Conservation (phyloP, 73 alveolate species). For the Paramecium sonneborni region DNA sequence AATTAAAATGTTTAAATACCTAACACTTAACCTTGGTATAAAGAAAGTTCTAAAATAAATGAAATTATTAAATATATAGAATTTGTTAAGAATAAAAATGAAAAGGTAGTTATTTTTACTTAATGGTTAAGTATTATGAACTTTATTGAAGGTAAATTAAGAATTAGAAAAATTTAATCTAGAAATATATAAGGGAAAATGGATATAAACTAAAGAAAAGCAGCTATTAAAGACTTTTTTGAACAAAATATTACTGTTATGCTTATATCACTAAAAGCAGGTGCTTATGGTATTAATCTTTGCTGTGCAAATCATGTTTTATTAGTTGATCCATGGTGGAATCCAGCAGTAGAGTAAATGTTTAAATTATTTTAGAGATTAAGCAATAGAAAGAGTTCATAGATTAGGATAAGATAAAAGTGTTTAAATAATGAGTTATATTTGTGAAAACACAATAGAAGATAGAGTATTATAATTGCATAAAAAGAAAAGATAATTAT, state of each 20-base stretch:
- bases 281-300: constrained; percentile 62
- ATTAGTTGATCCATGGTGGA: constrained; percentile 66
- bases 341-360: constrained; percentile 62
- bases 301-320: constrained; percentile 59
- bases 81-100: background rate
- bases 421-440: constrained; percentile 39
- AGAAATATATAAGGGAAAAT: constrained; percentile 42
- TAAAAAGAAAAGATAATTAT: constrained; percentile 48
- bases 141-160: constrained; percentile 1
- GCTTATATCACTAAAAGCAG: constrained; percentile 58
- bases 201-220: constrained; percentile 53
- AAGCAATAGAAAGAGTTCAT: constrained; percentile 65
- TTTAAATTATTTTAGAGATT: background rate
- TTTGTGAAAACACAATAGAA: constrained; percentile 49
- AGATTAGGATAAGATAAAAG: constrained; percentile 57
- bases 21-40: background rate
- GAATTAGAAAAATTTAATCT: background rate
- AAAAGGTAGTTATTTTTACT: constrained; percentile 59
- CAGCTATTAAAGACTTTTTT: constrained; percentile 25
- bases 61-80: constrained; percentile 35
- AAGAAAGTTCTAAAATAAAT: constrained; percentile 41
- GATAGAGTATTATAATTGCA: constrained; percentile 50
- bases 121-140: constrained; percentile 27
- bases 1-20: background rate
- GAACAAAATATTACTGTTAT: constrained; percentile 27